phyloP scores from a whole-genome alignment of 78 protist genomes.

The Diacronema lutheri region DNA sequence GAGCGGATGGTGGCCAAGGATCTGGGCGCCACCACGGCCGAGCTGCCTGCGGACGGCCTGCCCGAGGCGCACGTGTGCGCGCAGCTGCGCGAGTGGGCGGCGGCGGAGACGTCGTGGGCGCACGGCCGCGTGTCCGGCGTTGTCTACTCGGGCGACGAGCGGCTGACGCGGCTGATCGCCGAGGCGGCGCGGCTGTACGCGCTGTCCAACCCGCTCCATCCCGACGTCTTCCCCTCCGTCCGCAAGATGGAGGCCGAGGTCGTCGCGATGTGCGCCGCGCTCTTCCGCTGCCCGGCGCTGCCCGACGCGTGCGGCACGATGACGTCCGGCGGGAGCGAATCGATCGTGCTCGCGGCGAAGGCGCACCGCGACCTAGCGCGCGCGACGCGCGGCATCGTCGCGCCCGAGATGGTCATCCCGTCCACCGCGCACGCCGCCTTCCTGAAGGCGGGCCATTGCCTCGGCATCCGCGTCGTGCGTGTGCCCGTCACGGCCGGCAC shows the following conservation, averaged over 20 bases:
- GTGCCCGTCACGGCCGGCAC: neutral
- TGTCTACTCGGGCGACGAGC: slow-evolving; percentile 18
- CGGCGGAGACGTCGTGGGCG: neutral
- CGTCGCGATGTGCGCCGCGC: slow-evolving; percentile 51
- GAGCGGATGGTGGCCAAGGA: too few relatives aligned
- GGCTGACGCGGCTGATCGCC: neutral
- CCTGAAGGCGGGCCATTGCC: slow-evolving; percentile 18
- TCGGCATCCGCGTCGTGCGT: neutral
- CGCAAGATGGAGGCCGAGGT: slow-evolving; percentile 84
- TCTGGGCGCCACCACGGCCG: too few relatives aligned
- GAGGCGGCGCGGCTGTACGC: slow-evolving; percentile 54
- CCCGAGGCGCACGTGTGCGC: too few relatives aligned
- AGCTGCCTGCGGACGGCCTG: too few relatives aligned
- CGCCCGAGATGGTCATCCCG: slow-evolving; percentile 7
- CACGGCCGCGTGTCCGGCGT: slow-evolving; percentile 4
- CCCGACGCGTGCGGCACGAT: slow-evolving; percentile 23
- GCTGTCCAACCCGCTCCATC: slow-evolving; percentile 79
- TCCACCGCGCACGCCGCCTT: slow-evolving; percentile 46
- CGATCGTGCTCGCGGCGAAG: slow-evolving; percentile 39
- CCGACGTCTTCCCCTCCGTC: slow-evolving; percentile 60
- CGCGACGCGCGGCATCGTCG: neutral
- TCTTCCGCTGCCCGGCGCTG: slow-evolving; percentile 12
- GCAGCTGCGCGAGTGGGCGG: too few relatives aligned
- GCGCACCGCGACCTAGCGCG: slow-evolving; percentile 32
- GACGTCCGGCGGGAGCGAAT: slow-evolving; percentile 56